Base-by-base conservation (phyloP, 176 grass and related monocot genomes). In the Oryza glaberrima region DNA sequence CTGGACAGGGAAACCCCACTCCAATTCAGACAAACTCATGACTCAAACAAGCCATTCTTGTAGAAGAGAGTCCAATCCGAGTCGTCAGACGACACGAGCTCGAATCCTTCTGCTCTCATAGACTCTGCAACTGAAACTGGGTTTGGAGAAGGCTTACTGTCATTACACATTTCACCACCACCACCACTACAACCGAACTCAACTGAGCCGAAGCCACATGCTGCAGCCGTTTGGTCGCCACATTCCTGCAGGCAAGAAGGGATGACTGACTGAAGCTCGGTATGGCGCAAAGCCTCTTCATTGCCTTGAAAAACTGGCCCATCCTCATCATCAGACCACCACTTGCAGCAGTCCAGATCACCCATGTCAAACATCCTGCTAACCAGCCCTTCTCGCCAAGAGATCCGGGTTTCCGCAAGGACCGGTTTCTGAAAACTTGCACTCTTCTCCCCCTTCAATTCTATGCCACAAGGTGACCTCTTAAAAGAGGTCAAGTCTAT, bases 301-400 rank as follows among this genome's bases (percentile, higher is more conserved):
- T 67, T 58, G 19, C 48, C 78, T 9, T 12, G 38, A 72, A 69
- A 17, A 71, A 43, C 9, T 15, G 85, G 41, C 15, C 77, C 85
- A 32, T 92, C 91, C 65, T 99, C 96, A 34, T 92, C 94, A 69
- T 99, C 97, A 20, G 97, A 99, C 65, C 91, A 51, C 90, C 91
- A 94, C 81, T 72, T 88, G 86, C 80, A 92, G 66, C 88, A 91
- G 64, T 96, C 94, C 75, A 90, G 67, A 11, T 94, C 91, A 16
- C 92, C 92, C 25, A 92, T 85, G 70, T 99, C 94, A 78, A 96
- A 96, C 40, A 99, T 99, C 80, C 97, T 90, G 74, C 97, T 99
- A 67, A 91, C 88, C 32, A 96, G 69, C 34, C 97, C 97, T 71
- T 99, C 97, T 77, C 91, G 82, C 94, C 97, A 99, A 70, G 97